Conservation (phyloP, 2,329 filamentous ascomycete genomes). For the Pleomassaria siparia region DNA sequence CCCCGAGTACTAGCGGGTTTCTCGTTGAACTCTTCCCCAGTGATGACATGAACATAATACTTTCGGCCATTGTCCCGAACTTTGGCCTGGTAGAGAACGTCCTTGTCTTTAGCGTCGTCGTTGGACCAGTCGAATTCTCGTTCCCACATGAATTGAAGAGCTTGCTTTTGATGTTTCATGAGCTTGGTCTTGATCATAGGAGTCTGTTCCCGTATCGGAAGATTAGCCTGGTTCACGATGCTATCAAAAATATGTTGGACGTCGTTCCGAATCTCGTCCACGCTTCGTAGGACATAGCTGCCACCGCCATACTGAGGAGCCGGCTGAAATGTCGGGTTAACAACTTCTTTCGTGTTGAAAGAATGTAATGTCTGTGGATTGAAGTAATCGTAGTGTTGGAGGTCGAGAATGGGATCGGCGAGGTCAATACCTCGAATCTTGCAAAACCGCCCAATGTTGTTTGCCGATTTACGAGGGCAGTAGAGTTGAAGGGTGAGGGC, state of each 20-base stretch:
- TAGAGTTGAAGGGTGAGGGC: conserved; percentile 76
- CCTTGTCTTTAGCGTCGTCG: conserved; percentile 63
- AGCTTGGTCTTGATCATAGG: conserved; percentile 65
- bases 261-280: conserved; percentile 83
- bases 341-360: conserved; percentile 16
- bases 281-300: conserved; percentile 59
- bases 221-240: conserved; percentile 71
- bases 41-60: conserved; percentile 82
- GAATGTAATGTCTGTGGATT: conserved; percentile 66
- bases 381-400: conserved; percentile 68
- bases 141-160: conserved; percentile 79
- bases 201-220: conserved; percentile 71
- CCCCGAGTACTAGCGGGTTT: conserved; percentile 44
- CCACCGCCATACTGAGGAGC: conserved; percentile 1
- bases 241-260: conserved; percentile 87
- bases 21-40: conserved; percentile 50
- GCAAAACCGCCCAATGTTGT: conserved; percentile 68
- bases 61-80: conserved; percentile 58
- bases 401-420: conserved; percentile 60
- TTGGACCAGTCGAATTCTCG: conserved; percentile 69
- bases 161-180: conserved; percentile 86
- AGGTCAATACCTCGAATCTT: conserved; percentile 68
- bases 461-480: conserved; percentile 67
- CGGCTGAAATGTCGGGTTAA: conserved; percentile 17
- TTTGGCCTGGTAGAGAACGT: conserved; percentile 75